phyloP scores from a whole-genome alignment of 106 monocot species.

The Xerophyta viscosa region DNA sequence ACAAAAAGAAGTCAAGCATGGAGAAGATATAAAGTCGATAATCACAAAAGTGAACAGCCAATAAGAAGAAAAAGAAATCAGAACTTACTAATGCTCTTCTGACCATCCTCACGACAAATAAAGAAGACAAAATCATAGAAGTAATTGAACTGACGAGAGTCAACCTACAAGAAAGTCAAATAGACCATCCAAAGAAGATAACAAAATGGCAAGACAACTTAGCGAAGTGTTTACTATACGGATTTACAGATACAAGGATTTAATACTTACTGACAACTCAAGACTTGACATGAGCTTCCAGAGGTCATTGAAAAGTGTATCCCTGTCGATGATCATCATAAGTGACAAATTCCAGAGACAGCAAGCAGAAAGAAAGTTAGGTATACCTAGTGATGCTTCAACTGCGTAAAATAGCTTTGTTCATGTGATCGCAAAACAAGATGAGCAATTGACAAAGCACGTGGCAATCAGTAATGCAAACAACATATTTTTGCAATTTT shows the following conservation, averaged over 20 bases:
- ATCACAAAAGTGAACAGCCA: no score
- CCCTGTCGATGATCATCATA: slow-evolving; percentile 23
- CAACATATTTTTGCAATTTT: no score
- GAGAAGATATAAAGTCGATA: no score
- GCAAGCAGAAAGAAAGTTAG: neutral
- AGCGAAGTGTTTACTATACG: neutral
- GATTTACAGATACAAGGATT: no score
- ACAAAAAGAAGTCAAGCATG: slow-evolving; percentile 1
- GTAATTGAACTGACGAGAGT: slow-evolving; percentile 49
- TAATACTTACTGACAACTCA: slow-evolving; percentile 46
- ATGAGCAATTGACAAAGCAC: no score
- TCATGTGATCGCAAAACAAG: no score
- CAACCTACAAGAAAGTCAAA: slow-evolving; percentile 39
- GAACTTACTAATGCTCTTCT: slow-evolving; percentile 75
- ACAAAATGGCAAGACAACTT: neutral
- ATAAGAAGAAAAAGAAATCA: neutral
- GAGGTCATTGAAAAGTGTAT: slow-evolving; percentile 38
- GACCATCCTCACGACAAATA: slow-evolving; percentile 77
- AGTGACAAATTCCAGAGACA: neutral
- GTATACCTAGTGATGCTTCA: no score
- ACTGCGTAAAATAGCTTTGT: no score
- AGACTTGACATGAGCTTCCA: slow-evolving; percentile 47
- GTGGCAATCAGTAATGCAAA: no score
- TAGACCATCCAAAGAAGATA: no score
- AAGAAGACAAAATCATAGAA: slow-evolving; percentile 95